These are phyloP conservation scores for Phalaenopsis equestris DNA, from an alignment of 106 monocot genomes.

Conservation along the genomic window DNA sequence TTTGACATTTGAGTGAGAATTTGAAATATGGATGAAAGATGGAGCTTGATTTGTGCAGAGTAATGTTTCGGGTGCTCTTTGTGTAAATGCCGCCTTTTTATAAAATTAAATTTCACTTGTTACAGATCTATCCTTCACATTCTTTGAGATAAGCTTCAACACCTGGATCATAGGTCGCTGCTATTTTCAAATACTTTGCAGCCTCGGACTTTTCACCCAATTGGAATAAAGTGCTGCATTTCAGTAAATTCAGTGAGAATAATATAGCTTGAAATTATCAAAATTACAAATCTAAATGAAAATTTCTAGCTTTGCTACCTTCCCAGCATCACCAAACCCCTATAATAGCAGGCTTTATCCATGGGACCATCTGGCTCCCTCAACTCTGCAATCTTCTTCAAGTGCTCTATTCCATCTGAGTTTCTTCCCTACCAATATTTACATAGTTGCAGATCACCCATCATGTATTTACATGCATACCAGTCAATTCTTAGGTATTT, in stretches of 20 bases:
- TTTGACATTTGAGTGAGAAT: too few relatives aligned
- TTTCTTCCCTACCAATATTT: slow-evolving; percentile 41
- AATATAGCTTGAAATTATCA: neutral
- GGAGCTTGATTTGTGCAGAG: too few relatives aligned
- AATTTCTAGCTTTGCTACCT: slow-evolving; percentile 27
- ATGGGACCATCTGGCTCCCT: slow-evolving; percentile 61
- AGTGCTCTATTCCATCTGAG: slow-evolving; percentile 49
- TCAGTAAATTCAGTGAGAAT: neutral
- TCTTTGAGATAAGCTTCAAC: slow-evolving; percentile 56
- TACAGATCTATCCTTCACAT: slow-evolving; percentile 46
- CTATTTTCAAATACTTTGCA: slow-evolving; percentile 53
- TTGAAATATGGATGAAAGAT: too few relatives aligned
- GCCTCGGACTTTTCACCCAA: slow-evolving; percentile 64
- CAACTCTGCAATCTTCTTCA: slow-evolving; percentile 67
- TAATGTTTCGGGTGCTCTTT: too few relatives aligned
- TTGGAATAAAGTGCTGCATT: slow-evolving; percentile 45
- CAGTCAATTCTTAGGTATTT: too few relatives aligned
- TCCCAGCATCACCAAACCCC: slow-evolving; percentile 67
- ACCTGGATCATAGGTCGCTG: slow-evolving; percentile 72
- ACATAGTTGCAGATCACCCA: neutral
- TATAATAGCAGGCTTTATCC: slow-evolving; percentile 66
- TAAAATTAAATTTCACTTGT: too few relatives aligned
- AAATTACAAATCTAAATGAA: neutral
- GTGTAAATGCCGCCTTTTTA: too few relatives aligned
- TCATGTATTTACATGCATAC: neutral